Percentiles rank a stretch among this genome's conserved stretches.
phyloP scores from a whole-genome alignment of 2,329 filamentous ascomycete genomes.

The Colletotrichum higginsianum region DNA sequence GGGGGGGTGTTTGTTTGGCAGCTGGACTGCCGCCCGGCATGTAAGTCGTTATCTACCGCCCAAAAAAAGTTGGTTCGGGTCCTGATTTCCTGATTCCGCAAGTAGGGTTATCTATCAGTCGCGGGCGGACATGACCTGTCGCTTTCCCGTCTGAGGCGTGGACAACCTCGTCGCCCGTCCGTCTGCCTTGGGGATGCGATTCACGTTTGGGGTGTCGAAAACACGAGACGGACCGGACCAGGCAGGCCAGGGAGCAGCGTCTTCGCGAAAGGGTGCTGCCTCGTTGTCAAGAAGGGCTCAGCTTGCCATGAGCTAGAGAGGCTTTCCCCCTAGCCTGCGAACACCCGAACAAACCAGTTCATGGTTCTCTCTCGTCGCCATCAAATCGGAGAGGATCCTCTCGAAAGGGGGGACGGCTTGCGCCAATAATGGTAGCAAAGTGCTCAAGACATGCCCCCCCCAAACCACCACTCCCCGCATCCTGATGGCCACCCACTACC shows the following conservation, averaged over 20 bases:
- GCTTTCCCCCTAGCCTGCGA: background rate
- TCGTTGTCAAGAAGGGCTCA: background rate
- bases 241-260: background rate
- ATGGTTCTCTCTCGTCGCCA: background rate
- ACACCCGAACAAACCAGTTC: background rate
- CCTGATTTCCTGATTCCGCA: background rate
- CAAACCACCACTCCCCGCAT: slow-evolving; percentile 39
- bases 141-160: background rate
- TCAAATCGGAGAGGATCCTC: slow-evolving; percentile 31
- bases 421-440: slow-evolving; percentile 22
- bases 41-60: slow-evolving; percentile 23
- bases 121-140: background rate
- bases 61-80: background rate
- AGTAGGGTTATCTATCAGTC: background rate
- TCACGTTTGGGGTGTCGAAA: no score
- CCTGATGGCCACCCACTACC: slow-evolving; percentile 32
- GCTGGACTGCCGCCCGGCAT: slow-evolving; percentile 10
- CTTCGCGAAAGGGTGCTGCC: background rate
- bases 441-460: background rate
- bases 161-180: no score
- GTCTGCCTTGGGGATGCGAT: no score
- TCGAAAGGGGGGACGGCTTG: slow-evolving; percentile 2
- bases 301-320: slow-evolving; percentile 12
- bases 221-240: no score
- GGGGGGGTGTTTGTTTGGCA: background rate